Base-by-base conservation (phyloP, 345 rosid genomes). In the Salix udensis region DNA sequence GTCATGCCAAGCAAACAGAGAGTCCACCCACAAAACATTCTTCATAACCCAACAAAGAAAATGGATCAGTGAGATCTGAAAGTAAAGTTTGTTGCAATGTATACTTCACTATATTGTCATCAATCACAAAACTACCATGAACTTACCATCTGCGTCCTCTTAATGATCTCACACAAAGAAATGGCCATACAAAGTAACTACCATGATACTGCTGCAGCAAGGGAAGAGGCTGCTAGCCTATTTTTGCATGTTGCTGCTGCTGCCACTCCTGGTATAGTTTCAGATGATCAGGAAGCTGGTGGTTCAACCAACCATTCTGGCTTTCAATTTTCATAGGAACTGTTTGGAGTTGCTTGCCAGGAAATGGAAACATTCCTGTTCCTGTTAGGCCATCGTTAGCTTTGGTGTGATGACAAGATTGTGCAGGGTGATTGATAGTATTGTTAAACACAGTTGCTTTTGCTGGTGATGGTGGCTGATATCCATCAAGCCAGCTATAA, bases 401-500 rank as follows among this genome's bases (percentile, higher is more conserved):
- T 46, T 46, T 46, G 5, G 1, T 46, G 14, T 46, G 15, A 46
- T 46, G 16, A 46, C 16, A 13, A 46, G 18, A 46, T 46, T 46
- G 5, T 85, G 83, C 83, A 66, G 76, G 52, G 69, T 80, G 52
- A 76, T 79, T 86, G 77, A 77, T 34, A 37, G 90, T 84, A 83
- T 76, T 77, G 79, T 81, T 86, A 68, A 87, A 70, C 37, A 82
- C 90, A 4, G 76, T 40, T 76, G 81, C 82, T 74, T 77, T 89
- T 31, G 84, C 70, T 74, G 93, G 84, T 10, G 88, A 78, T 4
- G 91, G 83, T 73, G 87, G 70, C 82, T 90, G 91, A 86, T 96
- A 93, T 60, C 98, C 98, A 88, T 96, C 98, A 88, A 93, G 84
- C 97, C 99, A 96, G 80, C 95, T 91, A 85, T 96, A 96, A 84